A percentile compares a stretch with the other conserved stretches of the same genome.
Evolutionary conservation across 2,329 filamentous ascomycete genomes (phyloP).

Genomic region (Scytalidium lignicola): DNA sequence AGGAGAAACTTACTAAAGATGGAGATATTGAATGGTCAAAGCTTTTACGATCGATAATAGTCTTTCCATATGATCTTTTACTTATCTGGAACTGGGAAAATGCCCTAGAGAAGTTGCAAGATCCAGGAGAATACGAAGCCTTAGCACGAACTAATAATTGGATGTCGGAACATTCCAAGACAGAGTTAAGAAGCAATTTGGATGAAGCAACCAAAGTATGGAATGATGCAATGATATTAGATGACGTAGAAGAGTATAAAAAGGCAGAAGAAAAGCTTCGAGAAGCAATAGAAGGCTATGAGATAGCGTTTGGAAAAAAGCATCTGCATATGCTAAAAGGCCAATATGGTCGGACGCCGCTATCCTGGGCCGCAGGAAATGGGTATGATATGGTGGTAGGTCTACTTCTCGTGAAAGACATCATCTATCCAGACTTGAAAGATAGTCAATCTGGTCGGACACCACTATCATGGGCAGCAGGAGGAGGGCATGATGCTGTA

Average conservation of each 20-base stretch:
- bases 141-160: background rate
- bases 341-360: background rate
- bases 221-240: slow-evolving; percentile 7
- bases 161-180: background rate
- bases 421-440: slow-evolving; percentile 5
- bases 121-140: background rate
- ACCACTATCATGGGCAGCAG: slow-evolving; percentile 4
- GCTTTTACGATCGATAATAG: background rate
- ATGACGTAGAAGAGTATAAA: slow-evolving; percentile 7
- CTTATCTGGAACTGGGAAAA: background rate
- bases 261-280: slow-evolving; percentile 7
- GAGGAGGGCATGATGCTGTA: slow-evolving; percentile 1
- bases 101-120: background rate
- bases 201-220: slow-evolving; percentile 6
- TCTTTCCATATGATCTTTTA: background rate
- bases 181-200: slow-evolving; percentile 21
- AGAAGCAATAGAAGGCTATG: slow-evolving; percentile 11
- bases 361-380: background rate
- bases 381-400: slow-evolving; percentile 26
- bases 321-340: background rate
- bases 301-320: slow-evolving; percentile 5
- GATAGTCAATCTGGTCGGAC: slow-evolving; percentile 7
- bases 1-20: background rate
- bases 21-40: slow-evolving; percentile 1
- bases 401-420: slow-evolving; percentile 3